Evolutionary conservation across 2,329 filamentous ascomycete genomes (phyloP).

Genomic region (Penicillium oxalicum): DNA sequence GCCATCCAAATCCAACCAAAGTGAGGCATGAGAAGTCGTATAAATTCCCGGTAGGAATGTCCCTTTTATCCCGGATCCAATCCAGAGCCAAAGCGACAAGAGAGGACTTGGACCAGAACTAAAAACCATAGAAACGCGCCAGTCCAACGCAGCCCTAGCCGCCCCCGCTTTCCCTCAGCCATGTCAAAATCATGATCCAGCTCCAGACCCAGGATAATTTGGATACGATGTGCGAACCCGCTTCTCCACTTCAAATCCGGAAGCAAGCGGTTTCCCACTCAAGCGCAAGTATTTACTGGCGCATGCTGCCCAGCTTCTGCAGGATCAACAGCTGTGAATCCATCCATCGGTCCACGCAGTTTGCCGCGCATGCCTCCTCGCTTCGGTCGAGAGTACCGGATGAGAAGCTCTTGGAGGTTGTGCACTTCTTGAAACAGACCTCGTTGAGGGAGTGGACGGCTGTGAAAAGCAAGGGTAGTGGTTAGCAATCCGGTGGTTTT

Average conservation of each 20-base stretch:
- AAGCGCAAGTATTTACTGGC: conserved; percentile 27
- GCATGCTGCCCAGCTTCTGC: conserved; percentile 68
- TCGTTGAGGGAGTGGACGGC: conserved; percentile 64
- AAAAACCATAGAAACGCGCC: too few species aligned
- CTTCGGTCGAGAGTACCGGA: conserved; percentile 64
- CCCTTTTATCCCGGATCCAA: too few species aligned
- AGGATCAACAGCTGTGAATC: conserved; percentile 82
- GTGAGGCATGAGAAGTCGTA: too few species aligned
- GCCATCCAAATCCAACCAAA: neutral
- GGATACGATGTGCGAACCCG: too few species aligned
- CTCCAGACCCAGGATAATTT: too few species aligned
- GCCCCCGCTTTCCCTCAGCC: too few species aligned
- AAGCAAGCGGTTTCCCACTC: too few species aligned
- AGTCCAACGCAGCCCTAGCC: too few species aligned
- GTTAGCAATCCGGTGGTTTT: neutral
- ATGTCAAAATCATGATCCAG: too few species aligned
- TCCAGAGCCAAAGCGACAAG: neutral
- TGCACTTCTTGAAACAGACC: conserved; percentile 92
- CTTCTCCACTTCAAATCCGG: too few species aligned
- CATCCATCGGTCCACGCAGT: conserved; percentile 91
- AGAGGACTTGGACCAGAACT: too few species aligned
- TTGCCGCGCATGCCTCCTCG: conserved; percentile 79
- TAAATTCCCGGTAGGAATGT: too few species aligned
- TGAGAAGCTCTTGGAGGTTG: conserved; percentile 63
- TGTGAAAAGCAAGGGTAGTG: conserved; percentile 20